Evolutionary conservation across 2,329 filamentous ascomycete species (phyloP), one percentile per base, ranked within the genome.

Genomic region (Alternaria panax): DNA sequence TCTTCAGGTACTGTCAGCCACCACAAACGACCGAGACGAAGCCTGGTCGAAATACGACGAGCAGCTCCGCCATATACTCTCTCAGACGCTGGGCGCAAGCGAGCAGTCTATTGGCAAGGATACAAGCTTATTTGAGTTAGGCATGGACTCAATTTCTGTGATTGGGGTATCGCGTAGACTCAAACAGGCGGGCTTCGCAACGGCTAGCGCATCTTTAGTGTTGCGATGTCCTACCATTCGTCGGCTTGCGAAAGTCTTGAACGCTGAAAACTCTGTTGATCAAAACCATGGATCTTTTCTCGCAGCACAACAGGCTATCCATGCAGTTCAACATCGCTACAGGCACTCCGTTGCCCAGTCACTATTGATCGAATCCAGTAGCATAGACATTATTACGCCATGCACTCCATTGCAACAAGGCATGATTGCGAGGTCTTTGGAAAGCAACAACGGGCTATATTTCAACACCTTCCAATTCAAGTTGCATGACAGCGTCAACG

Each of bases 381-480:
- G 87, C 1, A 84, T 97, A 9, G 90, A 95, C 70, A 86, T 87
- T 58, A 86, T 97, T 51, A 87, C 87, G 0, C 93, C 93, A 4
- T 97, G 93, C 72, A 96, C 93, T 1, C 86, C 93, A 0, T 80
- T 97, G 1, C 93, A 97, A 71, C 88, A 94, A 73, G 93, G 93
- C 0, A 94, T 97, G 81, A 87, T 97, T 50, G 90, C 90, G 6
- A 85, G 88, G 48, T 89, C 88, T 24, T 74, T 90, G 36, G 85
- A 87, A 9, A 87, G 81, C 18, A 78, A 83, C 0, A 74, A 80
- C 0, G 81, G 83, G 0, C 79, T 90, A 0, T 97, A 97, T 72
- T 96, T 94, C 75, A 93, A 93, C 57, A 82, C 83, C 0, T 96
- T 97, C 70, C 78, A 78, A 0, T 87, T 94, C 42, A 67, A 80